Evolutionary conservation across 225 moss, liverwort and hornwort species (phyloP).

Genomic region (Sphagnum contortum): DNA sequence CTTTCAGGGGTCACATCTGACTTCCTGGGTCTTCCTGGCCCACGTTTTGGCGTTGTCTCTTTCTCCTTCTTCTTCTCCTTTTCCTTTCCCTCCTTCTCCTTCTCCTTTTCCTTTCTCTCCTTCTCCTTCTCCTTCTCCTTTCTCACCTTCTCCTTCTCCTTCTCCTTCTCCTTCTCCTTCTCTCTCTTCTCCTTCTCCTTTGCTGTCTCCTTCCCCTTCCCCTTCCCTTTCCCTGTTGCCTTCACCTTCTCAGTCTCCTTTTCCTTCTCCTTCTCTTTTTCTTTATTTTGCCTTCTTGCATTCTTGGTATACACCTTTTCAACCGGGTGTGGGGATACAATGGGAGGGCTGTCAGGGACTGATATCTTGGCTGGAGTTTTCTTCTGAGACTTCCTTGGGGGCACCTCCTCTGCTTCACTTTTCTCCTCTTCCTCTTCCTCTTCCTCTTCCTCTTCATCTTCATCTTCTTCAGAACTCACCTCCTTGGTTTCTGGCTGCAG

Average conservation of each 20-base stretch:
- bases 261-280: slow-evolving; percentile 27
- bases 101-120: too few species aligned
- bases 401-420: slow-evolving; percentile 5
- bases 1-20: slow-evolving; percentile 27
- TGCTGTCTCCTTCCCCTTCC: not conserved
- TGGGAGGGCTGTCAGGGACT: slow-evolving; percentile 35
- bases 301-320: slow-evolving; percentile 71
- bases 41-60: slow-evolving; percentile 14
- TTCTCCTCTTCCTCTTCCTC: not conserved
- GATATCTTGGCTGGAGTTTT: slow-evolving; percentile 18
- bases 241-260: slow-evolving; percentile 24
- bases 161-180: slow-evolving; percentile 25
- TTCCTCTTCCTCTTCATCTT: slow-evolving; percentile 18
- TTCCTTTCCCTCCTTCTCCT: too few species aligned
- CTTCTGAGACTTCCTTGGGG: too few species aligned
- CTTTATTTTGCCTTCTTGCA: slow-evolving; percentile 30
- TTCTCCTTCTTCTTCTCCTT: slow-evolving; percentile 11
- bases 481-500: slow-evolving; percentile 36
- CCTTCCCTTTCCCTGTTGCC: slow-evolving; percentile 2
- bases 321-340: slow-evolving; percentile 39
- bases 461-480: slow-evolving; percentile 11
- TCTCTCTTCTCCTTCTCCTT: slow-evolving; percentile 3
- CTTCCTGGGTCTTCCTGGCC: slow-evolving; percentile 33
- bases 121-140: too few species aligned
- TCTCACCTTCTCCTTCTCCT: slow-evolving; percentile 19